These are phyloP conservation scores for Auricularia cornea DNA, from an alignment of 768 basidiomycete species.

Conservation along the genomic window DNA sequence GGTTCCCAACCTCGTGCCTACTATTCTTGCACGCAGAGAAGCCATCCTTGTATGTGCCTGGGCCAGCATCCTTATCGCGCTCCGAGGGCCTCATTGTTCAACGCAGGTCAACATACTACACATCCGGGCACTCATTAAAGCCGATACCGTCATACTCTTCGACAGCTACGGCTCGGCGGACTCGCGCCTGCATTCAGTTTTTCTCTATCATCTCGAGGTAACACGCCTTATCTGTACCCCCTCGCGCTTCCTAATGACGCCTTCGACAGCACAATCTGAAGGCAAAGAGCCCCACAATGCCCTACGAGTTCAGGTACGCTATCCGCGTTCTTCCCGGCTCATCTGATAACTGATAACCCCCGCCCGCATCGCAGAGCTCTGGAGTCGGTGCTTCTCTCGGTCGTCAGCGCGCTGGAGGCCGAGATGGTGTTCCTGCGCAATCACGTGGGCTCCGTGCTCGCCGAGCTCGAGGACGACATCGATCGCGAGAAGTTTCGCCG, in stretches of 20 bases:
- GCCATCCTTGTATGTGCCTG: constrained; percentile 64
- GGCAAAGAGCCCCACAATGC: constrained; percentile 54
- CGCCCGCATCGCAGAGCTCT: constrained; percentile 53
- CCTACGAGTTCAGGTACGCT: constrained; percentile 84
- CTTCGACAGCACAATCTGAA: constrained; percentile 70
- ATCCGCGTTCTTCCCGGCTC: not conserved
- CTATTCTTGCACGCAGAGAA: constrained; percentile 81
- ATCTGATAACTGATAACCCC: constrained; percentile 13
- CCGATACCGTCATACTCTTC: constrained; percentile 84
- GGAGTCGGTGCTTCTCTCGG: constrained; percentile 87
- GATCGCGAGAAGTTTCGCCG: constrained; percentile 91
- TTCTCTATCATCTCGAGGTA: constrained; percentile 82
- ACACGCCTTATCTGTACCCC: constrained; percentile 7
- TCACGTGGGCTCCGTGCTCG: constrained; percentile 80
- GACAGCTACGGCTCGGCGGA: constrained; percentile 86
- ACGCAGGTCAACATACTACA: constrained; percentile 84
- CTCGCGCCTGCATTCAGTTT: constrained; percentile 77
- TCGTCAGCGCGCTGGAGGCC: constrained; percentile 86
- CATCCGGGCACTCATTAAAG: constrained; percentile 90
- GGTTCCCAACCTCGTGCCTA: constrained; percentile 89
- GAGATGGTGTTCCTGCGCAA: constrained; percentile 93
- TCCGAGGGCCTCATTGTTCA: constrained; percentile 10
- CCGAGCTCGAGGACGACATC: constrained; percentile 91
- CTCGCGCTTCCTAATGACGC: constrained; percentile 6
- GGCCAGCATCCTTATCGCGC: not conserved